phyloP scores from a whole-genome alignment of 2,329 filamentous ascomycete genomes.

The Pestalotiopsis sp. region DNA sequence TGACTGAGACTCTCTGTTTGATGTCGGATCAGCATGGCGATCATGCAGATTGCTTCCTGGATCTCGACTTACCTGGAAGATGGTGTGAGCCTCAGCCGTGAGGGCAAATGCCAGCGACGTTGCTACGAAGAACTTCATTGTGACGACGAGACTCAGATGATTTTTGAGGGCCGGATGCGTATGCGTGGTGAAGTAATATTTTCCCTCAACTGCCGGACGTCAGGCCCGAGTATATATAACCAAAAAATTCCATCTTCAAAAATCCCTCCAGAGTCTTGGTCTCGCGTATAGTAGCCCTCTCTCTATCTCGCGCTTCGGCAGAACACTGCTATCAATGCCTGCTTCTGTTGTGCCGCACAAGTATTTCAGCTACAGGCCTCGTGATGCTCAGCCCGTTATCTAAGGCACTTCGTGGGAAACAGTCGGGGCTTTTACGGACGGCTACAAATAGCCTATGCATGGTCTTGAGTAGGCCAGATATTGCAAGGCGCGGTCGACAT shows the following conservation, averaged over 20 bases:
- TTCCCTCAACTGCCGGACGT: too few relatives aligned
- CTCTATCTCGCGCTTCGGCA: not conserved
- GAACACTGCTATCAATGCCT: not conserved
- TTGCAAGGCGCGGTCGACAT: not conserved
- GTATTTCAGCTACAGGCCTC: not conserved
- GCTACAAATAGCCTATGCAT: not conserved
- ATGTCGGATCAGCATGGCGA: not conserved
- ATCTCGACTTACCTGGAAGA: conserved; percentile 41
- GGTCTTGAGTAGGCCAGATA: not conserved
- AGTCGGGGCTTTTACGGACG: conserved; percentile 5
- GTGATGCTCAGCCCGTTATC: not conserved
- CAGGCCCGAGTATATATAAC: not conserved
- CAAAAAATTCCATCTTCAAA: not conserved
- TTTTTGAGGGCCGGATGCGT: not conserved
- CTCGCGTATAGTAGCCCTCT: not conserved
- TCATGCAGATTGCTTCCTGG: not conserved
- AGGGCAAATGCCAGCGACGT: conserved; percentile 36
- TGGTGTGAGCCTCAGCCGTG: conserved; percentile 42
- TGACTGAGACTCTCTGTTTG: conserved; percentile 47
- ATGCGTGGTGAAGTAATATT: not conserved
- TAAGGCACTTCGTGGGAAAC: not conserved
- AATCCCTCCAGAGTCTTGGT: not conserved
- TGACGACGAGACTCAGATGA: conserved; percentile 13
- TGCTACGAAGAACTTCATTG: conserved; percentile 41
- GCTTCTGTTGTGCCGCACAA: not conserved